Conservation (phyloP, 1,284 basidiomycete genomes). For the Agroathelia rolfsii region DNA sequence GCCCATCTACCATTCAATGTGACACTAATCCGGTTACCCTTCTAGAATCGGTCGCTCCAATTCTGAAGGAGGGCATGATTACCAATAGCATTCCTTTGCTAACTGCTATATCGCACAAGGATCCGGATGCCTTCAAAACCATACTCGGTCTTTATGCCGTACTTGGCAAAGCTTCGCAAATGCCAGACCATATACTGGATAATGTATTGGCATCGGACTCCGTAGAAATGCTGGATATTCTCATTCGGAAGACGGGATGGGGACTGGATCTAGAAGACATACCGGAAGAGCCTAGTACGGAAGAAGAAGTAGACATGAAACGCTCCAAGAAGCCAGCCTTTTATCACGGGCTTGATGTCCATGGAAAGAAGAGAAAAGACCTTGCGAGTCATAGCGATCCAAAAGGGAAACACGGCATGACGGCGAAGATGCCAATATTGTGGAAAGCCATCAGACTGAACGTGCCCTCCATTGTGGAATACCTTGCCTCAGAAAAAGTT, state of each 20-base stretch:
- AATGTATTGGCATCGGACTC: conserved; percentile 29
- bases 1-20: conserved; percentile 31
- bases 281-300: conserved; percentile 12
- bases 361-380: conserved; percentile 49
- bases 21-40: conserved; percentile 27
- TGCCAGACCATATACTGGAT: conserved; percentile 14
- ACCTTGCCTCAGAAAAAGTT: conserved; percentile 28
- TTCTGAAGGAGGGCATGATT: conserved; percentile 12
- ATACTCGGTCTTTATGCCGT: conserved; percentile 31
- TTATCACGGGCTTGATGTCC: conserved; percentile 48
- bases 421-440: conserved; percentile 29
- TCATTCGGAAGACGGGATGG: conserved; percentile 38
- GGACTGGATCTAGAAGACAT: conserved; percentile 28
- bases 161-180: conserved; percentile 17
- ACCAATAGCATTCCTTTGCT: conserved; percentile 16
- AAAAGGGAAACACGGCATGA: no score
- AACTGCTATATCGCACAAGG: conserved; percentile 32
- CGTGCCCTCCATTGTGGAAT: conserved; percentile 31
- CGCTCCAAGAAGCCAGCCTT: conserved; percentile 28
- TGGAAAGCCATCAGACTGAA: conserved; percentile 30
- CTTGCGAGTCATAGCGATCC: conserved; percentile 38
- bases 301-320: conserved; percentile 15
- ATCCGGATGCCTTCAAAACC: conserved; percentile 41
- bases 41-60: conserved; percentile 15
- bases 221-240: conserved; percentile 40